Conservation (phyloP, 1,284 basidiomycete species). For the Ustilago xerochloae region DNA sequence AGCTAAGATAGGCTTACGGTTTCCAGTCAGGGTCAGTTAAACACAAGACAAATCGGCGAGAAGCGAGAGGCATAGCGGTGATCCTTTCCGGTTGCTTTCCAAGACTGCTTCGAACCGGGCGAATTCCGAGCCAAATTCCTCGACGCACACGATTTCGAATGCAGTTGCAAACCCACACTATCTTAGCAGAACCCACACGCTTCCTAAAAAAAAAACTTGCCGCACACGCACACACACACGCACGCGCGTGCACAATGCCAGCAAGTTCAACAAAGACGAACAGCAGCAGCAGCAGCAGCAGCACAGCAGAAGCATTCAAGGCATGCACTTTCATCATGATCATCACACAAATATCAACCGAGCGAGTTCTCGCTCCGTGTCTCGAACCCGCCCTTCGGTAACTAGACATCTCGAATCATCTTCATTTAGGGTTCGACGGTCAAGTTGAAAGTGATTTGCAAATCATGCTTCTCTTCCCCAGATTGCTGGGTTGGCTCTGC, state of each 20-base stretch:
- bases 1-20: conserved; percentile 3
- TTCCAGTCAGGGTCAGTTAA: neutral
- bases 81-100: conserved; percentile 9
- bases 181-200: neutral
- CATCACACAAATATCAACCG: too few relatives aligned
- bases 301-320: neutral
- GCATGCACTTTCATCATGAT: neutral
- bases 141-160: neutral
- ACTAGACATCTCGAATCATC: too few relatives aligned
- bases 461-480: neutral
- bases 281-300: neutral
- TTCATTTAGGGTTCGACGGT: too few relatives aligned
- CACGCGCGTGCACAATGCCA: conserved; percentile 1
- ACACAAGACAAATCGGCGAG: too few relatives aligned
- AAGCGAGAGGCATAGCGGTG: conserved; percentile 1
- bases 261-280: conserved; percentile 2
- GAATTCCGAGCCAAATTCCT: conserved; percentile 9
- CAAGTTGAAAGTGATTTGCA: conserved; percentile 6
- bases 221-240: neutral
- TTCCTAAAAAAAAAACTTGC: conserved; percentile 5
- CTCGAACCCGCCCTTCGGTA: too few relatives aligned
- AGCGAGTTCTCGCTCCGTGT: neutral
- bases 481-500: neutral
- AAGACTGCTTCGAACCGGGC: neutral
- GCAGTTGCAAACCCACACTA: conserved; percentile 1